Base-by-base conservation (phyloP, 805 yeast genomes). In the Ogataea paradorogensis region DNA sequence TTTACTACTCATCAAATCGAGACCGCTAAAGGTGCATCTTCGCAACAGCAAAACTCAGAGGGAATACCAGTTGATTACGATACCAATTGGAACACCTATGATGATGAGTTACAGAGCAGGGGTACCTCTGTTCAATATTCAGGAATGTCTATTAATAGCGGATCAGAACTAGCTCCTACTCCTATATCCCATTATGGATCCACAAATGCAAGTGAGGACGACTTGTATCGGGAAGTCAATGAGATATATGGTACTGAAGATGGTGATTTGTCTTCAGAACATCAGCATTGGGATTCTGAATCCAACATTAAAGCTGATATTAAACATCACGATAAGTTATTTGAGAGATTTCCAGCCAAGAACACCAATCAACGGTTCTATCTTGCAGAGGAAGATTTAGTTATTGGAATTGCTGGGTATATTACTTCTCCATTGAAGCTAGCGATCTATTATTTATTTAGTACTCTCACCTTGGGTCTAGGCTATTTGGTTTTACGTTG, bases 391-490 rank as follows among this genome's bases (percentile, higher is more conserved):
- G 99, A 93, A 59, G 99, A 93, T 66, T 68, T 93, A 55, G 91
- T 91, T 9, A 76, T 93, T 44, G 96, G 95, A 46, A 84, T 93
- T 46, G 99, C 97, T 0, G 98, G 98, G 4, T 93, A 86, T 61
- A 62, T 62, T 38, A 76, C 80, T 11, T 74, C 81, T 9, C 55
- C 55, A 33, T 38, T 70, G 48, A 76, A 80, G 45, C 53, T 63
- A 4, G 27, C 65, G 0, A 11, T 73, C 1, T 89, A 82, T 57
- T 73, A 76, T 44, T 10, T 74, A 0, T 42, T 84, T 2, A 82
- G 88, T 45, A 36, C 76, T 0, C 22, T 64, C 2, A 78, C 96
- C 0, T 59, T 76, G 3, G 99, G 99, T 0, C 32, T 88, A 2
- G 79, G 80, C 1, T 91, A 81, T 52, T 63, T 93, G 30, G 42